phyloP scores from a whole-genome alignment of 2,329 filamentous ascomycete species.

The Sporothrix euskadiensis region DNA sequence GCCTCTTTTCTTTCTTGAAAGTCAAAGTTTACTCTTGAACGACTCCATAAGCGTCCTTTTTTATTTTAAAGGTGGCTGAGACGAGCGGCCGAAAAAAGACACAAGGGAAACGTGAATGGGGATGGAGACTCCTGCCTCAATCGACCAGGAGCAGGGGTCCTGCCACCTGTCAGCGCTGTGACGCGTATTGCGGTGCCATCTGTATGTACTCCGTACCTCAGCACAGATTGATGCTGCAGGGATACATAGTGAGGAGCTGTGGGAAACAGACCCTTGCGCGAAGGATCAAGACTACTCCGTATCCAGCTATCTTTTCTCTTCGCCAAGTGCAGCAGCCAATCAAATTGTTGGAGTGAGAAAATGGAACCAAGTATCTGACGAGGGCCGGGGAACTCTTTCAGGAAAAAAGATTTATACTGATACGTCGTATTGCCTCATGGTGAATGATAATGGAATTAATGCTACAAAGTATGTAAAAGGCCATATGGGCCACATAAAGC shows the following conservation, averaged over 20 bases:
- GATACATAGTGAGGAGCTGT: neutral
- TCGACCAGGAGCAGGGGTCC: neutral
- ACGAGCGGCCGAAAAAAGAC: neutral
- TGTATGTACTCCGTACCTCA: neutral
- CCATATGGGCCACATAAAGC: neutral
- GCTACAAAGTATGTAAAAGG: neutral
- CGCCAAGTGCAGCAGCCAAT: neutral
- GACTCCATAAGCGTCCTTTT: no score
- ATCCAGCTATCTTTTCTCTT: neutral
- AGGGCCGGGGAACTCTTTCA: neutral
- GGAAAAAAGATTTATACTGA: neutral
- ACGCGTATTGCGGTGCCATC: neutral
- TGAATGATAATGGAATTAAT: neutral
- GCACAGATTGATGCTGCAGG: no score
- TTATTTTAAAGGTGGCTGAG: slow-evolving; percentile 13
- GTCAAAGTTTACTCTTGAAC: no score
- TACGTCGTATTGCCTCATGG: neutral
- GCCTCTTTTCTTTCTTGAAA: neutral
- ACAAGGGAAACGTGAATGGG: neutral
- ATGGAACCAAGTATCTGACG: neutral
- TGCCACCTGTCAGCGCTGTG: slow-evolving; percentile 4
- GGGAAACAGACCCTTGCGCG: neutral
- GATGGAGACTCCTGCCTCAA: neutral
- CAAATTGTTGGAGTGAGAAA: neutral
- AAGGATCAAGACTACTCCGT: neutral